phyloP scores from a whole-genome alignment of 306 rosid genomes.

The Lablab purpureus region DNA sequence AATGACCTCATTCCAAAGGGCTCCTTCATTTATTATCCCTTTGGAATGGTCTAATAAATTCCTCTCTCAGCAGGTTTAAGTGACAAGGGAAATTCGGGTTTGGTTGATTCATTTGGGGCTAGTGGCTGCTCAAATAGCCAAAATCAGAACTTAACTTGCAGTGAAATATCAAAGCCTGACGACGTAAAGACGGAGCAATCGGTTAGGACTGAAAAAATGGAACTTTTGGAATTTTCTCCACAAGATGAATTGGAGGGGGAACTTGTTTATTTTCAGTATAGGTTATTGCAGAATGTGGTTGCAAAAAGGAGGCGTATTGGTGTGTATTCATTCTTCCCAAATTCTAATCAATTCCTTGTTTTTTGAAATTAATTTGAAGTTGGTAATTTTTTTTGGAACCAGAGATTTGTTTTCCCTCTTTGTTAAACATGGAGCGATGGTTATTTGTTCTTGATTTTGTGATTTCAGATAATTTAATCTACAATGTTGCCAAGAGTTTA shows the following conservation, averaged over 20 bases:
- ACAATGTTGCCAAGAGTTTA: slow-evolving; percentile 68
- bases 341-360: slow-evolving; percentile 17
- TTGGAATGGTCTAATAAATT: slow-evolving; percentile 47
- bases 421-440: slow-evolving; percentile 3
- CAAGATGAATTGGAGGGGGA: slow-evolving; percentile 95
- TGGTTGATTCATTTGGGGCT: slow-evolving; percentile 55
- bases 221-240: slow-evolving; percentile 61
- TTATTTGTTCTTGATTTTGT: slow-evolving; percentile 42
- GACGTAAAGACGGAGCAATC: slow-evolving; percentile 56
- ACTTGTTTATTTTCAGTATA: slow-evolving; percentile 76
- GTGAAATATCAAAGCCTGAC: slow-evolving; percentile 55
- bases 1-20: slow-evolving; percentile 12
- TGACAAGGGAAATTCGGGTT: slow-evolving; percentile 52
- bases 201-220: slow-evolving; percentile 55
- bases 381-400: not conserved
- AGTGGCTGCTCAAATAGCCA: slow-evolving; percentile 62
- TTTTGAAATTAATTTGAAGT: not conserved
- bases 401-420: not conserved
- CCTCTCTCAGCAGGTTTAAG: slow-evolving; percentile 57
- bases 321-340: slow-evolving; percentile 44
- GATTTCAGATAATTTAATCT: slow-evolving; percentile 75
- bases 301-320: slow-evolving; percentile 72
- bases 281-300: slow-evolving; percentile 68
- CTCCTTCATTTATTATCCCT: slow-evolving; percentile 27
- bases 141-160: slow-evolving; percentile 52